Evolutionary conservation across 1,284 basidiomycete species (phyloP), one percentile per base, ranked within the genome.

Genomic region (Takashimella koratensis): DNA sequence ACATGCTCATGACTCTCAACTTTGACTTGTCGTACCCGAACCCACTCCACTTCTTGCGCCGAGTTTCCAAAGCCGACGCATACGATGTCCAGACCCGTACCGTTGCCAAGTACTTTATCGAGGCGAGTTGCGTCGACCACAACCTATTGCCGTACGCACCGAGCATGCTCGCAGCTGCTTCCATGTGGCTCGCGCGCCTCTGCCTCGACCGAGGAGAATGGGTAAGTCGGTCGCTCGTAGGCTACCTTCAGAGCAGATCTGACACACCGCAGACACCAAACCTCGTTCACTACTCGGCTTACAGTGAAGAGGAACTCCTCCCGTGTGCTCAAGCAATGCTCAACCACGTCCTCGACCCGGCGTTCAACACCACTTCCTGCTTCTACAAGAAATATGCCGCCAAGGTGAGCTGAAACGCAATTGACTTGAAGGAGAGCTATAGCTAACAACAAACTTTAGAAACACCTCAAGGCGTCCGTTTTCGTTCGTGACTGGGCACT

Each of bases 11-110:
- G 73, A 90, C 91, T 4, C 80, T 98, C 47, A 86, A 91, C 55
- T 98, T 91, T 83, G 90, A 96, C 74, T 71, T 98, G 59, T 86
- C 86, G 65, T 96, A 89, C 72, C 91, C 94, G 41, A 95, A 90
- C 73, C 93, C 94, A 1, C 87, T 98, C 68, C 88, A 95, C 75
- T 98, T 89, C 77, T 80, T 98, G 49, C 81, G 94, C 36, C 82
- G 93, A 45, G 86, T 93, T 56, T 93, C 90, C 76, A 98, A 98
- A 76, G 96, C 95, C 3, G 96, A 98, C 67, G 87, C 90, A 56
- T 98, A 95, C 74, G 90, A 97, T 68, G 84, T 92, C 51, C 87
- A 94, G 71, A 87, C 86, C 23, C 81, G 94, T 53, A 97, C 93
- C 0, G 81, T 98, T 10, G 93, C 86, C 49, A 98, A 98, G 76